A percentile compares a stretch with the other conserved stretches of the same genome.
phyloP scores from a whole-genome alignment of 2,329 filamentous ascomycete genomes.

The Exophiala sp. region DNA sequence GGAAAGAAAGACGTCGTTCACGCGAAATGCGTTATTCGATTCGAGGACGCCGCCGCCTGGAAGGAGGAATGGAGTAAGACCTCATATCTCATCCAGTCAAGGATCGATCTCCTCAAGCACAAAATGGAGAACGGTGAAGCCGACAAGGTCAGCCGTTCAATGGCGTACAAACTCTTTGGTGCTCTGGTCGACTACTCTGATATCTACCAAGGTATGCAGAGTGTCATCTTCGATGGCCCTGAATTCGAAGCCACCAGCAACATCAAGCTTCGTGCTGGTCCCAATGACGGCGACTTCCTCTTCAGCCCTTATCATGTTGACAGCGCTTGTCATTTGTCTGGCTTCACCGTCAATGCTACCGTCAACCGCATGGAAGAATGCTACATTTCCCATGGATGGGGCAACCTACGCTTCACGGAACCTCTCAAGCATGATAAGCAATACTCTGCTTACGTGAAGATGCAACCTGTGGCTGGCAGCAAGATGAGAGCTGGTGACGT shows the following conservation, averaged over 20 bases:
- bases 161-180: constrained; percentile 38
- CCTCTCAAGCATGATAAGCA: constrained; percentile 50
- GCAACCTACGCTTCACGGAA: constrained; percentile 56
- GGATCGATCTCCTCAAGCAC: constrained; percentile 34
- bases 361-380: constrained; percentile 58
- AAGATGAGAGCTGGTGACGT: constrained; percentile 59
- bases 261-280: constrained; percentile 32
- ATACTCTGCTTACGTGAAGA: constrained; percentile 60
- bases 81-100: constrained; percentile 32
- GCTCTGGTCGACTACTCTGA: constrained; percentile 35
- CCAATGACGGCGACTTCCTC: constrained; percentile 32
- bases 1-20: constrained; percentile 31
- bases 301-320: constrained; percentile 41
- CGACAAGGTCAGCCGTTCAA: constrained; percentile 32
- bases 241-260: constrained; percentile 37
- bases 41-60: constrained; percentile 30
- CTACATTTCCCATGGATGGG: constrained; percentile 62
- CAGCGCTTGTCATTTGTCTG: constrained; percentile 36
- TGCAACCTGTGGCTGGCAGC: constrained; percentile 48
- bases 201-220: constrained; percentile 36
- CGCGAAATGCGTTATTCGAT: constrained; percentile 32
- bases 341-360: constrained; percentile 38
- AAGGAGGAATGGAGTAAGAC: constrained; percentile 31
- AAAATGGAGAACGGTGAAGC: constrained; percentile 31
- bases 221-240: constrained; percentile 36